Evolutionary conservation across 2,329 filamentous ascomycete species (phyloP).

Genomic region (Taxawa tesnikishii): DNA sequence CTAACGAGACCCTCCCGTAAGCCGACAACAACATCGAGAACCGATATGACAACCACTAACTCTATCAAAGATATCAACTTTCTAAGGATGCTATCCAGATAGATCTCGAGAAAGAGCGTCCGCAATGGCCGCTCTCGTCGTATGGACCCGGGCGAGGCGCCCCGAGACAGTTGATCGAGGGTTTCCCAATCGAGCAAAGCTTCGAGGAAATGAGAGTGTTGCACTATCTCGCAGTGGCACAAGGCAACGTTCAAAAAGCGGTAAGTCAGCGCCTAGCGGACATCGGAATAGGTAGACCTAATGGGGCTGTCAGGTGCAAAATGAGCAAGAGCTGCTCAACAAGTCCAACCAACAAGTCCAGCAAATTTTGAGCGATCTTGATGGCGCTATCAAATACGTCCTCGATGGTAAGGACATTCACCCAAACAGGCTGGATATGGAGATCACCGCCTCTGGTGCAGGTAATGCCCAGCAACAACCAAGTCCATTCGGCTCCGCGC

Average conservation of each 20-base stretch:
- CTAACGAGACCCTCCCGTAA: conserved; percentile 5
- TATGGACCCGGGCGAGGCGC: conserved; percentile 70
- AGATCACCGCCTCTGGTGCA: conserved; percentile 19
- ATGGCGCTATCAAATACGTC: conserved; percentile 61
- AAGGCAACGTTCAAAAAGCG: conserved; percentile 46
- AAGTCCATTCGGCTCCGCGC: conserved; percentile 5
- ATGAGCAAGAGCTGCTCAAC: conserved; percentile 49
- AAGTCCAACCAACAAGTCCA: conserved; percentile 61
- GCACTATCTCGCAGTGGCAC: conserved; percentile 53
- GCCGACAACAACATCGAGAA: too few relatives aligned
- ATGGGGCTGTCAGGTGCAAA: conserved; percentile 28
- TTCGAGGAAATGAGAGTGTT: conserved; percentile 71
- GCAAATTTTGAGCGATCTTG: conserved; percentile 53
- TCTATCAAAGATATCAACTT: conserved; percentile 36
- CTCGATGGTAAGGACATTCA: conserved; percentile 54
- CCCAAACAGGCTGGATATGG: conserved; percentile 61
- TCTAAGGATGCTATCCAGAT: conserved; percentile 46
- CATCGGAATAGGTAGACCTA: neutral
- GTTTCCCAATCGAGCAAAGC: conserved; percentile 66
- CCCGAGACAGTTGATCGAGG: conserved; percentile 75
- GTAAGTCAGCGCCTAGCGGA: conserved; percentile 22
- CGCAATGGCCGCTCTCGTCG: conserved; percentile 74
- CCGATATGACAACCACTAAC: conserved; percentile 11
- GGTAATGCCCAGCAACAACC: conserved; percentile 4
- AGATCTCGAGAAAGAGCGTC: conserved; percentile 60